These are phyloP conservation scores for Ceratobasidium theobromae DNA, from an alignment of 1,284 basidiomycete genomes.

Conservation along the genomic window DNA sequence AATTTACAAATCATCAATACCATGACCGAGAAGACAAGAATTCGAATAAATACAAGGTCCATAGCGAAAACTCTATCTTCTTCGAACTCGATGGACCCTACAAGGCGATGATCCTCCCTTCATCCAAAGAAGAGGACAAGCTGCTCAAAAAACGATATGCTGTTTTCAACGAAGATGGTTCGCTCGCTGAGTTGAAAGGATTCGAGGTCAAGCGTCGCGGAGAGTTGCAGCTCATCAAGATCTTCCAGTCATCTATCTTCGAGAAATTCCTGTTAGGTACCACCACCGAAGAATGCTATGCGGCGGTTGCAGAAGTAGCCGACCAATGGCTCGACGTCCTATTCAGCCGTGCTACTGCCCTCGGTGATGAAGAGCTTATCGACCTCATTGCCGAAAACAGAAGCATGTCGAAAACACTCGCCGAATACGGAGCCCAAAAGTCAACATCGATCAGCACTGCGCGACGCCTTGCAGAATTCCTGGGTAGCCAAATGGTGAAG, in stretches of 20 bases:
- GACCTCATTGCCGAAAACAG: slow-evolving; percentile 98
- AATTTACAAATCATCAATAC: slow-evolving; percentile 98
- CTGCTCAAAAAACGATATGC: slow-evolving; percentile 98
- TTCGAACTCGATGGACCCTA: slow-evolving; percentile 99
- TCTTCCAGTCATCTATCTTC: slow-evolving; percentile 98
- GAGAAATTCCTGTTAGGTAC: slow-evolving; percentile 93
- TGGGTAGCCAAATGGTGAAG: slow-evolving; percentile 99
- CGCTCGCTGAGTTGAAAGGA: slow-evolving; percentile 95
- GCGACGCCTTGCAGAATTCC: slow-evolving; percentile 91
- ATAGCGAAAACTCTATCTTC: slow-evolving; percentile 99
- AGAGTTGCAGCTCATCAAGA: slow-evolving; percentile 98
- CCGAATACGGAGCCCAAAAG: slow-evolving; percentile 96
- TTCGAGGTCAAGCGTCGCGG: slow-evolving; percentile 99
- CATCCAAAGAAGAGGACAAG: slow-evolving; percentile 99
- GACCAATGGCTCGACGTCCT: slow-evolving; percentile 98
- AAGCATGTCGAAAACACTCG: slow-evolving; percentile 96
- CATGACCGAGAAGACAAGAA: slow-evolving; percentile 83
- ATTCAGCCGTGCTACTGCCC: slow-evolving; percentile 79
- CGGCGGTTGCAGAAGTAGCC: slow-evolving; percentile 89
- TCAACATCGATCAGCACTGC: slow-evolving; percentile 98
- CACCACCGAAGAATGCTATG: slow-evolving; percentile 94
- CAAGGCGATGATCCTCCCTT: slow-evolving; percentile 98
- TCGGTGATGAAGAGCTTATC: slow-evolving; percentile 91
- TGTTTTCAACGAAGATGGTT: slow-evolving; percentile 99
- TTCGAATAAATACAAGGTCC: slow-evolving; percentile 81